A percentile compares a stretch with the other conserved stretches of the same genome.
Evolutionary conservation across 139 green algal genomes (phyloP).

Genomic region (Ulvella scutata): DNA sequence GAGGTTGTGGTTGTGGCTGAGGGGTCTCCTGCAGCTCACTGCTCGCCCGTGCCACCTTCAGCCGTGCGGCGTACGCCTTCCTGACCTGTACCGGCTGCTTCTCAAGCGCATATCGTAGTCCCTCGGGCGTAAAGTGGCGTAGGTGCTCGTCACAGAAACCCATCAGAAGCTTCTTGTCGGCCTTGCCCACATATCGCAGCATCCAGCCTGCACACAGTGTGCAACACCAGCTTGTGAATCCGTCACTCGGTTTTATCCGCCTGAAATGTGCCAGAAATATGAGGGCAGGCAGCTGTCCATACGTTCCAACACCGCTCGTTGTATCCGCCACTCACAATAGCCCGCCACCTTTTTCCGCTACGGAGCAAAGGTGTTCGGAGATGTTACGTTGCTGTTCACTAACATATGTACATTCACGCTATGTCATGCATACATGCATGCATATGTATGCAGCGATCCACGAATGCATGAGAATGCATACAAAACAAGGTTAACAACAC

Average conservation of each 20-base stretch:
- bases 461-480: neutral
- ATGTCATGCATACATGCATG: neutral
- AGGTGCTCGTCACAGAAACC: slow-evolving; percentile 1
- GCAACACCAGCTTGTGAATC: neutral
- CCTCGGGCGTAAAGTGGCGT: slow-evolving; percentile 4
- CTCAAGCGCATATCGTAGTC: slow-evolving; percentile 11
- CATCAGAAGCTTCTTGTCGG: neutral
- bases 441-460: neutral
- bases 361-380: neutral
- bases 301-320: no score
- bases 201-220: slow-evolving; percentile 10
- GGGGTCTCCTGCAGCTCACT: no score
- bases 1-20: no score
- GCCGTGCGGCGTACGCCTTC: no score
- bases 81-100: neutral
- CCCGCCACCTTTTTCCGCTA: neutral
- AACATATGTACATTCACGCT: no score
- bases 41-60: no score
- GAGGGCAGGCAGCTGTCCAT: neutral
- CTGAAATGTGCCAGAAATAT: neutral
- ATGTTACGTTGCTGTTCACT: neutral
- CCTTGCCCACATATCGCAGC: slow-evolving; percentile 11
- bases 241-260: neutral
- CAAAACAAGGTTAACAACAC: neutral
- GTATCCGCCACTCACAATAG: neutral